Conservation (phyloP, 805 yeast species). For the Sugiyamaella lignohabitans region DNA sequence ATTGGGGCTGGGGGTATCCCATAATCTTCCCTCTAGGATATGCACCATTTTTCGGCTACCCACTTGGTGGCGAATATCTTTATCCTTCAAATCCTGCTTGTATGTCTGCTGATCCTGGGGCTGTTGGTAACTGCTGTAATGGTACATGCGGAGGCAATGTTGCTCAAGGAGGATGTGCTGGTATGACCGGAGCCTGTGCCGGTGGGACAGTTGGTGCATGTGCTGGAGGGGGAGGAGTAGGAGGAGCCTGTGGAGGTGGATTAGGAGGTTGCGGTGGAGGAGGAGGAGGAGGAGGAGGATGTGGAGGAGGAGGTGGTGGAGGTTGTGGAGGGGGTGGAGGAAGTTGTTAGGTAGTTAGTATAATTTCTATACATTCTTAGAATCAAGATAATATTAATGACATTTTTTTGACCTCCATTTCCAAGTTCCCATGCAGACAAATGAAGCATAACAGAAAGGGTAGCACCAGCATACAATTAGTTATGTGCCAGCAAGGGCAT, state of each 20-base stretch:
- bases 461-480: no score
- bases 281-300: conserved; percentile 8
- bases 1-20: conserved; percentile 5
- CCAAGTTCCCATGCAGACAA: no score
- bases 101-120: conserved; percentile 1
- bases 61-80: neutral
- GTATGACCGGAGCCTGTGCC: conserved; percentile 1
- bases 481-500: no score
- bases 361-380: no score
- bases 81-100: conserved; percentile 2
- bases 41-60: conserved; percentile 5
- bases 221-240: conserved; percentile 7
- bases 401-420: no score
- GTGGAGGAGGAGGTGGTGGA: conserved; percentile 19
- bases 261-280: neutral
- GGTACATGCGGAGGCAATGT: conserved; percentile 8
- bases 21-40: neutral
- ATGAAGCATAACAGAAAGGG: no score
- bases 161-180: conserved; percentile 3
- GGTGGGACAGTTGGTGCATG: conserved; percentile 6
- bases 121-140: conserved; percentile 6
- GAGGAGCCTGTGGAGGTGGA: conserved; percentile 9
- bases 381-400: no score
- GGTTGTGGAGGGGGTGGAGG: no score
- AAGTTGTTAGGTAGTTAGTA: no score